Evolutionary conservation across 2,329 filamentous ascomycete species (phyloP).

Genomic region (Phyllosticta ampelicida): DNA sequence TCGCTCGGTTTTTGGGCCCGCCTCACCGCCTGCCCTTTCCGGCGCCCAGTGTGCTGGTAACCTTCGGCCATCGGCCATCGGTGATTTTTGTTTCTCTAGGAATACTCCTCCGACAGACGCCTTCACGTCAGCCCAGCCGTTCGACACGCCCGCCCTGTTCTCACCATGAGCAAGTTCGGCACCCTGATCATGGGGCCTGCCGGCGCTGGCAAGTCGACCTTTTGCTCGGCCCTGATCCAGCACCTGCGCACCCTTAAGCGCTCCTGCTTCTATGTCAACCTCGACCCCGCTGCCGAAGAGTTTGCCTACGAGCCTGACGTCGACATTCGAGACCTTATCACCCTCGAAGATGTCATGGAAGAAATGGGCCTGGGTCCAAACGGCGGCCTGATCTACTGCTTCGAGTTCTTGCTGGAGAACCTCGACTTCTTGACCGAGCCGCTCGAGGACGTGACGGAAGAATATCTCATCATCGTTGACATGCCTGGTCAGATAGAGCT

Average conservation of each 20-base stretch:
- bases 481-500: constrained; percentile 99
- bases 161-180: constrained; percentile 81
- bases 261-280: constrained; percentile 96
- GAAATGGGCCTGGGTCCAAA: constrained; percentile 86
- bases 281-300: constrained; percentile 88
- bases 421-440: constrained; percentile 82
- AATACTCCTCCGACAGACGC: neutral
- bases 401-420: constrained; percentile 91
- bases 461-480: constrained; percentile 95
- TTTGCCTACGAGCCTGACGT: constrained; percentile 88
- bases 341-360: constrained; percentile 92
- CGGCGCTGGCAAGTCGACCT: constrained; percentile 93
- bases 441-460: constrained; percentile 77
- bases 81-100: neutral
- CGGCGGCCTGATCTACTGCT: constrained; percentile 89
- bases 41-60: neutral
- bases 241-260: constrained; percentile 82
- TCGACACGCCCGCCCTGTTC: neutral
- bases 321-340: constrained; percentile 92
- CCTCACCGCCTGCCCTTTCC: constrained; percentile 1
- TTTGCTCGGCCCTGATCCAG: constrained; percentile 86
- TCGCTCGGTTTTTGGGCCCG: neutral
- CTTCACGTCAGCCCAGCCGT: neutral
- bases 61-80: neutral
- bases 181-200: constrained; percentile 93